phyloP scores from a whole-genome alignment of 2,329 filamentous ascomycete species.

The Sclerotiophoma versabilis region DNA sequence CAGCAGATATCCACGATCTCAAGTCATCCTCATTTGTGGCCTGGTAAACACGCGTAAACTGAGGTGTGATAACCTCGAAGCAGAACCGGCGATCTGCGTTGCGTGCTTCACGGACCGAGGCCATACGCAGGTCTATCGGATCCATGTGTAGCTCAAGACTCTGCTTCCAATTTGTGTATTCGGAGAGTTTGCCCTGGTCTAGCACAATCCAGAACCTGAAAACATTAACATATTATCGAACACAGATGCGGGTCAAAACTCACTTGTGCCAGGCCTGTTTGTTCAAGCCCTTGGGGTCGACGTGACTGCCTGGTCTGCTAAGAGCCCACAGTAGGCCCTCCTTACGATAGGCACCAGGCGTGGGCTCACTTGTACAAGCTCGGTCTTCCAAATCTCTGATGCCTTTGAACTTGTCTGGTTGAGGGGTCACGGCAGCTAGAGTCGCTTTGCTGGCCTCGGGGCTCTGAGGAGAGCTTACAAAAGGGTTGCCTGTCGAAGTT shows the following conservation, averaged over 20 bases:
- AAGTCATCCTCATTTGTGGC: conserved; percentile 98
- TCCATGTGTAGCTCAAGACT: conserved; percentile 97
- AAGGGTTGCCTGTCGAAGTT: conserved; percentile 34
- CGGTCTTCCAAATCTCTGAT: conserved; percentile 85
- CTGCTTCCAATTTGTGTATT: conserved; percentile 99
- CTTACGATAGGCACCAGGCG: conserved; percentile 74
- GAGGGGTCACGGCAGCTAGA: conserved; percentile 41
- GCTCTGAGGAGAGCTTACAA: conserved; percentile 37
- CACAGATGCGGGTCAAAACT: conserved; percentile 47
- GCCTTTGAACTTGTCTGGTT: conserved; percentile 77
- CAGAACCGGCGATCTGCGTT: conserved; percentile 95
- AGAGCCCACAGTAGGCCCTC: conserved; percentile 95
- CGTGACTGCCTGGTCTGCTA: conserved; percentile 90
- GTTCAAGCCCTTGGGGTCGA: conserved; percentile 92
- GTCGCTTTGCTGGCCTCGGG: conserved; percentile 37
- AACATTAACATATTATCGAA: conserved; percentile 35
- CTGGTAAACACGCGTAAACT: conserved; percentile 95
- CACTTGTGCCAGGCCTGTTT: conserved; percentile 99
- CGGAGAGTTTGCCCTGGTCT: conserved; percentile 93
- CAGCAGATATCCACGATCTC: conserved; percentile 93
- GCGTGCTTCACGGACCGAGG: conserved; percentile 92
- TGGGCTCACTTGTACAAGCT: conserved; percentile 55
- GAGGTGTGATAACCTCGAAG: conserved; percentile 97
- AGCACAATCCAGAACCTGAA: conserved; percentile 95
- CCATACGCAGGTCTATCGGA: conserved; percentile 95